Conservation (phyloP, 192 early-diverging fungal genomes). For the Borealophlyctis nickersoniae region DNA sequence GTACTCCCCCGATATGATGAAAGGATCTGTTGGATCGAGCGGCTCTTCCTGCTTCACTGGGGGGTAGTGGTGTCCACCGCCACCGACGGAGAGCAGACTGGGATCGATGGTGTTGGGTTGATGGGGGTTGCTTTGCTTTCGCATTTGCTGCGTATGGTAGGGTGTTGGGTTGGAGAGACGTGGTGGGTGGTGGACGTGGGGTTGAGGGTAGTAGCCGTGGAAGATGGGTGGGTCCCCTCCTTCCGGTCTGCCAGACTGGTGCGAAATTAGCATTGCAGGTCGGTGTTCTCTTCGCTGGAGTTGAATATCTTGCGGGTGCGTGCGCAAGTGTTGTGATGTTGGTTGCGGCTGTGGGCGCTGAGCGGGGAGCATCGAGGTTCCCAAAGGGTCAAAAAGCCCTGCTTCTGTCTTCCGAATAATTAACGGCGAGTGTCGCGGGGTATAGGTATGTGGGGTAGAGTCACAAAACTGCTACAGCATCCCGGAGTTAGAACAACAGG, state of each 20-base stretch:
- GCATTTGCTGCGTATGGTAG: slow-evolving; percentile 26
- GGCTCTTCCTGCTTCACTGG: slow-evolving; percentile 3
- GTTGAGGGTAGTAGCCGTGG: slow-evolving; percentile 22
- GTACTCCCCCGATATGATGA: slow-evolving; percentile 3
- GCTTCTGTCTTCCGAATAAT: too few relatives aligned
- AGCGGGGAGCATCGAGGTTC: too few relatives aligned
- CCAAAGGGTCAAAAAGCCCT: too few relatives aligned
- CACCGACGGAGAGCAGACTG: slow-evolving; percentile 7
- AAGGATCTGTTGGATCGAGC: not conserved
- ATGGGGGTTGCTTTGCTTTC: slow-evolving; percentile 30
- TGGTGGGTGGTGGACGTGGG: slow-evolving; percentile 25
- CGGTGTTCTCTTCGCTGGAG: not conserved
- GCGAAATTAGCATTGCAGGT: slow-evolving; percentile 25
- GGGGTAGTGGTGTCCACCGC: not conserved
- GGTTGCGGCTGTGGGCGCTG: too few relatives aligned
- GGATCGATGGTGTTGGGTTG: slow-evolving; percentile 32
- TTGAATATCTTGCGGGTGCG: not conserved
- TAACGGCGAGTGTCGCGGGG: too few relatives aligned
- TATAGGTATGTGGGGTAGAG: not conserved
- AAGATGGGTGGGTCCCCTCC: slow-evolving; percentile 19
- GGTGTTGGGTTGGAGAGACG: slow-evolving; percentile 24
- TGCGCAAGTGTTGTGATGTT: too few relatives aligned
- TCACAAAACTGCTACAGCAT: not conserved
- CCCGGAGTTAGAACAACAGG: too few relatives aligned
- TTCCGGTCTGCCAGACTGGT: slow-evolving; percentile 24